Evolutionary conservation across 106 monocot species (phyloP).

Genomic region (Phalaenopsis equestris): DNA sequence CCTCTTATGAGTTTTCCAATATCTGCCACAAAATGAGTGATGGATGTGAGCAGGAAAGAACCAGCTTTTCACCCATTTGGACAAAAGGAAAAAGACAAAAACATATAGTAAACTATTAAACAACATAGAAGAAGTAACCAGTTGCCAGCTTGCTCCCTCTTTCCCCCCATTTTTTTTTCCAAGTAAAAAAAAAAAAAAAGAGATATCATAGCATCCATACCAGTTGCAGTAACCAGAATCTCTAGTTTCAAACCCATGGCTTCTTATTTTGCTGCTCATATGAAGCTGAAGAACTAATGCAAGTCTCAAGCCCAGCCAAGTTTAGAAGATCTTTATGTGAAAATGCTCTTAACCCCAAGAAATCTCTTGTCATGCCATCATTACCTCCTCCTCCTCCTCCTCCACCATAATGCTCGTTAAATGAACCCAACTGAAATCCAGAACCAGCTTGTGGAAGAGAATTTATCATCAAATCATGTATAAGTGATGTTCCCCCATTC

Average conservation of each 20-base stretch:
- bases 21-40: constrained; percentile 5
- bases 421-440: neutral
- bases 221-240: neutral
- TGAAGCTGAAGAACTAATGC: constrained; percentile 16
- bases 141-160: neutral
- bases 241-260: neutral
- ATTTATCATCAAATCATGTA: constrained; percentile 6
- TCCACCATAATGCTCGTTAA: neutral
- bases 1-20: neutral
- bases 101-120: neutral
- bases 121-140: neutral
- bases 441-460: constrained; percentile 6
- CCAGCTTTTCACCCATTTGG: constrained; percentile 2
- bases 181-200: neutral
- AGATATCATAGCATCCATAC: neutral
- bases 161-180: neutral
- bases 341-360: constrained; percentile 56
- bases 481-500: neutral
- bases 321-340: constrained; percentile 47
- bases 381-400: constrained; percentile 5
- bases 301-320: constrained; percentile 38
- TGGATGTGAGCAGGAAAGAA: neutral
- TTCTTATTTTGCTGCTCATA: constrained; percentile 11
- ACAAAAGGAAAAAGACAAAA: constrained; percentile 4
- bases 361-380: constrained; percentile 57